Conservation (phyloP, 257 asterid genomes). For the Catharanthus roseus region DNA sequence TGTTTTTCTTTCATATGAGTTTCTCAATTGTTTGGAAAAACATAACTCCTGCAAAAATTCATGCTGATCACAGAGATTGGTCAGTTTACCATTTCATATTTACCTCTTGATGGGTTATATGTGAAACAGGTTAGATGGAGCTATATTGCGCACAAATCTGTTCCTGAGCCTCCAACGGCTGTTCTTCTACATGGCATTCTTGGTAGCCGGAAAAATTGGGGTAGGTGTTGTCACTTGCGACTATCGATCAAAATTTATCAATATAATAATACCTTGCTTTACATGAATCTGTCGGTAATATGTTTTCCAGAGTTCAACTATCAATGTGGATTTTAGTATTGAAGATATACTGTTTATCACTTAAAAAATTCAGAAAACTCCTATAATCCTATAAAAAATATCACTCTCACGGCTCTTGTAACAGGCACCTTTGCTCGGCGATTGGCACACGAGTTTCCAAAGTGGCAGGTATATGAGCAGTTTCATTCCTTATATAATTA, state of each 20-base stretch:
- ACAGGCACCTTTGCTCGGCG: conserved; percentile 93
- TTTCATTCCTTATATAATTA: background rate
- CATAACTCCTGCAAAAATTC: background rate
- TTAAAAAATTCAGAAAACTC: background rate
- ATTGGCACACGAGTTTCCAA: conserved; percentile 89
- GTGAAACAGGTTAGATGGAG: conserved; percentile 82
- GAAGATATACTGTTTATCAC: background rate
- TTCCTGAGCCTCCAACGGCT: conserved; percentile 93
- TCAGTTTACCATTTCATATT: background rate
- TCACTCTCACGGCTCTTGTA: background rate
- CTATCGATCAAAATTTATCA: background rate
- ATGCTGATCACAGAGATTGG: background rate
- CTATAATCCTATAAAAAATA: background rate
- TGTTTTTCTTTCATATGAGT: background rate
- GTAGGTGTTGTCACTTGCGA: conserved; percentile 25
- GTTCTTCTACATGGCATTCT: conserved; percentile 95
- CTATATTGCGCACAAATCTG: conserved; percentile 63
- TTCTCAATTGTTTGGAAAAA: background rate
- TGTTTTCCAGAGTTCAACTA: background rate
- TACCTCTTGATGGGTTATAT: conserved; percentile 8
- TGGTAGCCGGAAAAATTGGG: conserved; percentile 98
- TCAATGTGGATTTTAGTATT: conserved; percentile 1
- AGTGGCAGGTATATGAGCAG: conserved; percentile 68
- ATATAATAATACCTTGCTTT: background rate
- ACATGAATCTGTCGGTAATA: background rate